Conservation (phyloP, 164 flowering plant genomes). For the Liquidambar formosana region DNA sequence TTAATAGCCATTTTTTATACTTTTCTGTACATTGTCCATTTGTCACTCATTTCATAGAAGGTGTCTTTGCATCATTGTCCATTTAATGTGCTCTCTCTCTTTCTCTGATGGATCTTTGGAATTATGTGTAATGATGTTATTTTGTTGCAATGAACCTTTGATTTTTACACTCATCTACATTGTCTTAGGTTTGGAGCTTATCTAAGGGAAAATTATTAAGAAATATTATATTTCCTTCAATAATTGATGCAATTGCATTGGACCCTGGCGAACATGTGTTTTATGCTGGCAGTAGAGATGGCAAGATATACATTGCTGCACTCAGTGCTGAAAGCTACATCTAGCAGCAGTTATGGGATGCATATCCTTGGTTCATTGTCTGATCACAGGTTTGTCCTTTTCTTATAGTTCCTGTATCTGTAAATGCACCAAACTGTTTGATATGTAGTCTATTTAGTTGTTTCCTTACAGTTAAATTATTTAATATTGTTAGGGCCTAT, state of each 20-base stretch:
- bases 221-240: constrained; percentile 67
- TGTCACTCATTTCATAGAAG: no score
- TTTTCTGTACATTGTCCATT: not conserved
- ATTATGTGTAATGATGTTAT: not conserved
- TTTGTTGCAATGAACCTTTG: not conserved
- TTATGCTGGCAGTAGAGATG: constrained; percentile 88
- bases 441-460: not conserved
- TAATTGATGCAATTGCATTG: constrained; percentile 75
- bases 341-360: constrained; percentile 47
- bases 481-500: not conserved
- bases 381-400: constrained; percentile 58
- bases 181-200: constrained; percentile 83
- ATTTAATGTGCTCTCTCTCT: not conserved
- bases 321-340: constrained; percentile 51
- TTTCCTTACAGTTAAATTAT: not conserved
- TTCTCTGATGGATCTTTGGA: not conserved
- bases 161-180: not conserved
- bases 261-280: constrained; percentile 85
- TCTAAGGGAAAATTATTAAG: constrained; percentile 60
- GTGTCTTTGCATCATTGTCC: not conserved
- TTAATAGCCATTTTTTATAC: not conserved
- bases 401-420: not conserved
- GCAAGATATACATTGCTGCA: constrained; percentile 74
- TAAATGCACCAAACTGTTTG: not conserved
- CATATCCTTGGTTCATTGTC: constrained; percentile 68